Conservation (phyloP, 306 rosid species). For the Mimosa bimucronata region DNA sequence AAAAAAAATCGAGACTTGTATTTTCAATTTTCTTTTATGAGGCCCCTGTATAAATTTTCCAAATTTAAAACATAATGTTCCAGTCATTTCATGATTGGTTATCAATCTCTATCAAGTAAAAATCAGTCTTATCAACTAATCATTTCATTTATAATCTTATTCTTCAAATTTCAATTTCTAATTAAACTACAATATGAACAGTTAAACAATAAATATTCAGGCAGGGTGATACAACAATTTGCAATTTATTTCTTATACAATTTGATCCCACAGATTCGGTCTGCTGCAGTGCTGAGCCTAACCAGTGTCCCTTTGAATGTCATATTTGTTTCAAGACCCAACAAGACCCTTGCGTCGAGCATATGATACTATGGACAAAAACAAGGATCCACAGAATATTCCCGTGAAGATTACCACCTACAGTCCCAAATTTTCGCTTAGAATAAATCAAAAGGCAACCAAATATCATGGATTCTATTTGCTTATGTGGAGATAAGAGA, state of each 20-base stretch:
- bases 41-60: no score
- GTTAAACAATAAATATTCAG: not conserved
- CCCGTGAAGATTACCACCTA: constrained; percentile 81
- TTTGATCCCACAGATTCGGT: constrained; percentile 5
- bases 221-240: not conserved
- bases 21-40: no score
- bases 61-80: no score
- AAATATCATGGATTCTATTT: not conserved
- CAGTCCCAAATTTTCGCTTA: constrained; percentile 14
- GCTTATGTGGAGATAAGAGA: not conserved
- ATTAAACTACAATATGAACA: constrained; percentile 6
- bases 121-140: not conserved
- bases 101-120: not conserved
- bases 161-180: not conserved
- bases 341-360: constrained; percentile 93
- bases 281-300: constrained; percentile 6
- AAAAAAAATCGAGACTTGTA: no score
- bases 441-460: constrained; percentile 17
- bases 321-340: constrained; percentile 62
- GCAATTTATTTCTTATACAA: constrained; percentile 8
- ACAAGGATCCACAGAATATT: constrained; percentile 57
- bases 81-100: no score
- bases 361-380: constrained; percentile 63
- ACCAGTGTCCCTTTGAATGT: constrained; percentile 23
- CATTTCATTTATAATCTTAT: not conserved